Base-by-base conservation (phyloP, 164 flowering plant genomes). In the Vitis rotundifolia region DNA sequence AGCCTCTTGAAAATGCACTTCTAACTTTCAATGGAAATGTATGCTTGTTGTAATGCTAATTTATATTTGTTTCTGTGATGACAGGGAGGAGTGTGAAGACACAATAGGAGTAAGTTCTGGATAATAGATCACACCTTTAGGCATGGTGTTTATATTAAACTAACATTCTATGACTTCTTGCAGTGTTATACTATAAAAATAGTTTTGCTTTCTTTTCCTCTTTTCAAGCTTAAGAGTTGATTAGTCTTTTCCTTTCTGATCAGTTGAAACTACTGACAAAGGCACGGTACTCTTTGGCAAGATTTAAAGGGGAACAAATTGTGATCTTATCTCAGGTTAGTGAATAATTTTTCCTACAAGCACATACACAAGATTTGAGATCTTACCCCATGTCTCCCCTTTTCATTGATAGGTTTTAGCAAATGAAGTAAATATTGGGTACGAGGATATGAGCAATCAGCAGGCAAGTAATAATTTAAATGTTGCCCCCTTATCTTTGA, bases 61-160 rank as follows among this genome's bases (percentile, higher is more conserved):
- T 59, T 62, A n/a, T 1, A 47, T 73, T 31, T 65, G 55, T 54
- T 49, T 31, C 60, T 73, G 63, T 52, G 58, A 59, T 78, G 63
- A 64, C 88, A 93, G 99, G 13, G 97, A 91, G 81, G 99, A 92
- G 74, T 84, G 91, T 72, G 96, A 93, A 83, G 97, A 93, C 62
- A 48, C 88, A 48, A 83, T 95, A 19, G 99, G 99, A 84, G 98
- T 95, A 83, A 73, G 91, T 77, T 64, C 8, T 56, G 49, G n/a
- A 50, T 2, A 8, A 19, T 19, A 11, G 11, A 54, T 52, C 16
- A 66, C 9, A 57, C 16, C 44, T 54, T 55, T 11, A 52, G 37
- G 22, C 9, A 22, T 29, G 60, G 56, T 51, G 47, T n/a, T 66
- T 1, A n/a, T 53, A 53, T 37, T 0, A 37, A 37, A 37, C 44